Base-by-base conservation (phyloP, 2,329 filamentous ascomycete genomes). In the Neocatenulostroma microsporum region DNA sequence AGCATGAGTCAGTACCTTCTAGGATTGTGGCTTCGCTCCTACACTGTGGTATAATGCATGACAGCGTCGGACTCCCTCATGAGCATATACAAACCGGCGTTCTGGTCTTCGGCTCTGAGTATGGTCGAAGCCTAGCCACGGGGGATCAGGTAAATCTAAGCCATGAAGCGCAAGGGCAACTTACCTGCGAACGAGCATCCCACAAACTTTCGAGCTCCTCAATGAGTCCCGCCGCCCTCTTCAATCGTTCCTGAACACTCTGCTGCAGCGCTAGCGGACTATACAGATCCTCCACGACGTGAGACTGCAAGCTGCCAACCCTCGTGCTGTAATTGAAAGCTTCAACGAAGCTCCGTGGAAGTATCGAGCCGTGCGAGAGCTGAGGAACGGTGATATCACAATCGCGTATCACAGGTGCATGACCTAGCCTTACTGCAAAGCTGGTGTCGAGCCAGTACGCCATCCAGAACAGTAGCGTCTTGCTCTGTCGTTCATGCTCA, bases 401-500 rank as follows among this genome's bases (percentile, higher is more conserved):
- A 37, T 77, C 74, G 31, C 73, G 72, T 21, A 82, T 71, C 5
- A 68, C 62, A 0, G 74, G 44, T 10, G 41, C 38, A 11, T 76
- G 69, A 0, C 78, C 78, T 2, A 81, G 61, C 2, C 76, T 66
- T 26, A 82, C 61, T 0, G 73, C 69, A 9, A 82, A 59, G 2
- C 67, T 67, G 41, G 73, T 77, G 46, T 81, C 73, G 10, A 78
- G 60, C 6, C 70, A 67, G 49, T 80, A 81, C 1, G 72, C 56
- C 24, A 64, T 67, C 76, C 75, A 80, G 48, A 80, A 80, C 7
- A 78, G 49, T 2, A 63, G 46, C 2, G 53, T 59, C 45, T 63
- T 63, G 49, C 56, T 20, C 40, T 53, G 34, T 17, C 35, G 37
- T 15, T 34, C 21, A 2, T 34, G 21, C 7, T 38, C 39, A 7